Percentiles rank a stretch among this genome's conserved stretches.
phyloP scores from a whole-genome alignment of 768 basidiomycete genomes.

The Hericium erinaceus region DNA sequence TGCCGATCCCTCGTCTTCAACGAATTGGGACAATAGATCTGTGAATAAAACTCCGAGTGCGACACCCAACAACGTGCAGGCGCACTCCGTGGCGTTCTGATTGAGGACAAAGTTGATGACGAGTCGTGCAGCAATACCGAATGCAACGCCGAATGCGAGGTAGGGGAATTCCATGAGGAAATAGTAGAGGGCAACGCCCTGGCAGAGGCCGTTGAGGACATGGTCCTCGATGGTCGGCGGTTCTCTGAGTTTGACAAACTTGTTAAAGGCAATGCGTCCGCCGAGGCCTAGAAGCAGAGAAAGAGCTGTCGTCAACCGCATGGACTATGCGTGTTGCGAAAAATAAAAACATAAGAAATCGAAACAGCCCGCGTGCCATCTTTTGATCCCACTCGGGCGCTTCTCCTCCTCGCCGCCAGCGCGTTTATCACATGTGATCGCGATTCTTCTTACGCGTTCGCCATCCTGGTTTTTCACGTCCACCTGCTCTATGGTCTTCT shows the following conservation, averaged over 20 bases:
- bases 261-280: slow-evolving; percentile 60
- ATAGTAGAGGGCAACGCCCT: slow-evolving; percentile 67
- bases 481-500: too few species aligned
- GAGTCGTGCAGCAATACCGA: slow-evolving; percentile 53
- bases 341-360: neutral
- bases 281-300: slow-evolving; percentile 70
- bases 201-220: slow-evolving; percentile 63
- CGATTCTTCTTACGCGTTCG: neutral
- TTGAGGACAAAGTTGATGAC: slow-evolving; percentile 48
- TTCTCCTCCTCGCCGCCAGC: neutral
- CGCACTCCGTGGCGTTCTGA: slow-evolving; percentile 45
- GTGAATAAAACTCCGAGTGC: slow-evolving; percentile 63
- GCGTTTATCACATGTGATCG: slow-evolving; percentile 14
- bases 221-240: slow-evolving; percentile 42
- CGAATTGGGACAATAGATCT: slow-evolving; percentile 58
- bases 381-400: neutral
- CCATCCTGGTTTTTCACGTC: too few species aligned
- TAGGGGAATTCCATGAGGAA: slow-evolving; percentile 45
- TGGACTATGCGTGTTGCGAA: slow-evolving; percentile 12
- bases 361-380: neutral
- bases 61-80: slow-evolving; percentile 55
- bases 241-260: slow-evolving; percentile 33
- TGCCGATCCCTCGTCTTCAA: slow-evolving; percentile 39
- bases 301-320: slow-evolving; percentile 45
- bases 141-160: slow-evolving; percentile 45